Percentiles rank a stretch among this genome's conserved stretches.
These are phyloP conservation scores for Helenozyma baotianmanensis DNA, from an alignment of 805 yeast species.

Conservation along the genomic window DNA sequence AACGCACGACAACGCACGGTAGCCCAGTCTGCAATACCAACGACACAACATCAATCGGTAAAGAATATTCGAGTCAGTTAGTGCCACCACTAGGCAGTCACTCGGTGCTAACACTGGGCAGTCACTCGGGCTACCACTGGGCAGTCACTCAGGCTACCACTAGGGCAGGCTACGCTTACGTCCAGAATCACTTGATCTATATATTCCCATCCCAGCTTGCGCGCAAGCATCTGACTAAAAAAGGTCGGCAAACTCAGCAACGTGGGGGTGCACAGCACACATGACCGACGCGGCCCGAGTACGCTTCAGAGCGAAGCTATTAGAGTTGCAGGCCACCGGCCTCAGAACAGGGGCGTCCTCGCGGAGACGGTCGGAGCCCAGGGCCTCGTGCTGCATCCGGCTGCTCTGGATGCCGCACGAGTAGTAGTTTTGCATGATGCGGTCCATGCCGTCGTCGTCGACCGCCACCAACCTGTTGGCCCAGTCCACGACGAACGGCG, in stretches of 20 bases:
- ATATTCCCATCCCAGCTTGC: no score
- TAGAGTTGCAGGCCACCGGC: neutral
- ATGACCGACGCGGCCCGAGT: conserved; percentile 7
- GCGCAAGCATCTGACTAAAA: conserved; percentile 28
- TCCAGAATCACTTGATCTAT: no score
- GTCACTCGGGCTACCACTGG: no score
- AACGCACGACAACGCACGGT: no score
- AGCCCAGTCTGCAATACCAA: no score
- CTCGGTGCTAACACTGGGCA: no score
- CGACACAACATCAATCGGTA: no score
- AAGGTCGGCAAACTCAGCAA: conserved; percentile 43
- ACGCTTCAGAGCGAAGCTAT: no score
- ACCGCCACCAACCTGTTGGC: conserved; percentile 51
- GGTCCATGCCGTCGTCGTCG: conserved; percentile 38
- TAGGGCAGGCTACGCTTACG: no score
- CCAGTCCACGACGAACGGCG: conserved; percentile 53
- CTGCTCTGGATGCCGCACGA: conserved; percentile 17
- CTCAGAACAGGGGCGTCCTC: neutral
- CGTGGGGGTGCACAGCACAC: conserved; percentile 34
- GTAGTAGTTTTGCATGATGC: conserved; percentile 38
- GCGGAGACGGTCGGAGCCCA: conserved; percentile 8
- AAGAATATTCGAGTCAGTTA: no score
- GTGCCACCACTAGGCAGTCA: no score
- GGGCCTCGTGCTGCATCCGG: conserved; percentile 10
- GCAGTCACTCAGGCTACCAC: no score